A percentile compares a stretch with the other conserved stretches of the same genome.
These are phyloP conservation scores for Lentinula novae-zelandiae DNA, from an alignment of 1,284 basidiomycete genomes.

Conservation along the genomic window DNA sequence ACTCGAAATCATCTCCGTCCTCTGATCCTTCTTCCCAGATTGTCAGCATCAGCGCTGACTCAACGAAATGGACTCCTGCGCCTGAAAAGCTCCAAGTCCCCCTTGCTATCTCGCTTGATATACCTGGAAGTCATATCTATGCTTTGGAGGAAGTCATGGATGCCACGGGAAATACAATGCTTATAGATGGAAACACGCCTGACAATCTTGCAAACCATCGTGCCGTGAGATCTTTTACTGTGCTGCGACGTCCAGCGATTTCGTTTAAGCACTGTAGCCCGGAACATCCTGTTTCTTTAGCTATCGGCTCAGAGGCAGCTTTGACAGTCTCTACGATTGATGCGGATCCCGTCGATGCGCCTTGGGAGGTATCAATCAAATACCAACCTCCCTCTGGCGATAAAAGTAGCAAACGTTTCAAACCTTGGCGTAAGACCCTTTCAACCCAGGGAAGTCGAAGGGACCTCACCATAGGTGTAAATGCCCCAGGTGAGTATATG, in stretches of 20 bases:
- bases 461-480: constrained; percentile 50
- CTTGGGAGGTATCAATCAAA: constrained; percentile 61
- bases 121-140: constrained; percentile 65
- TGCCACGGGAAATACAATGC: constrained; percentile 67
- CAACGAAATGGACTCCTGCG: constrained; percentile 23
- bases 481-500: constrained; percentile 78
- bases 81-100: constrained; percentile 66
- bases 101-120: constrained; percentile 57
- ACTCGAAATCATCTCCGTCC: constrained; percentile 16
- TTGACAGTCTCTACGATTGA: constrained; percentile 50
- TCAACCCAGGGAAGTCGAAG: constrained; percentile 43
- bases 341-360: constrained; percentile 56
- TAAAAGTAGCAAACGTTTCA: constrained; percentile 37
- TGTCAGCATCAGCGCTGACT: constrained; percentile 7
- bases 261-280: constrained; percentile 76
- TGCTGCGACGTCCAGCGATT: constrained; percentile 74
- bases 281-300: constrained; percentile 68
- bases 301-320: constrained; percentile 63
- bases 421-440: constrained; percentile 61
- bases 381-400: constrained; percentile 51
- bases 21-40: constrained; percentile 14
- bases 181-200: constrained; percentile 24
- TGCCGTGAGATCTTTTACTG: constrained; percentile 60
- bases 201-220: constrained; percentile 34
- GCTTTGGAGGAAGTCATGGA: constrained; percentile 73